These are phyloP conservation scores for Vanderwaltozyma verrucispora DNA, from an alignment of 805 yeast genomes.

Conservation along the genomic window DNA sequence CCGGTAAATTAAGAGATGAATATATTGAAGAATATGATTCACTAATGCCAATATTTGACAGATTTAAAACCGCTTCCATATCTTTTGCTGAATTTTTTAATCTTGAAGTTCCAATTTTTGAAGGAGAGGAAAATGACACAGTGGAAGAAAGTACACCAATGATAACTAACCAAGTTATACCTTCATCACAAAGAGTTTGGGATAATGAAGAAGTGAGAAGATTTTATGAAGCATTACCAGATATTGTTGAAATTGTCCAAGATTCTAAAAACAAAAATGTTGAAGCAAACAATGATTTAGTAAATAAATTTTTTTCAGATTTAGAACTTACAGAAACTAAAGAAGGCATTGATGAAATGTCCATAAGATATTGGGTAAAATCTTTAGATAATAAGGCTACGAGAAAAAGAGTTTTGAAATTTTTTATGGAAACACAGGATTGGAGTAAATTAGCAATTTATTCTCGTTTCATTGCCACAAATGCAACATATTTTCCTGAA, in stretches of 20 bases:
- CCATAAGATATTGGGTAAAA: conserved; percentile 37
- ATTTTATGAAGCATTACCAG: conserved; percentile 52
- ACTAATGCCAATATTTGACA: conserved; percentile 31
- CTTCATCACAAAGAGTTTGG: conserved; percentile 38
- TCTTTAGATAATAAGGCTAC: conserved; percentile 64
- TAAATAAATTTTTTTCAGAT: conserved; percentile 34
- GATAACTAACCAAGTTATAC: conserved; percentile 16
- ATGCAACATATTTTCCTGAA: conserved; percentile 38
- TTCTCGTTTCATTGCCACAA: conserved; percentile 60
- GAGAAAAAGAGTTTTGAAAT: conserved; percentile 45
- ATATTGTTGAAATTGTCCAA: conserved; percentile 29
- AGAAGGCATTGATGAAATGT: conserved; percentile 41
- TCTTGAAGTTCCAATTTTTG: conserved; percentile 30
- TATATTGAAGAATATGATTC: conserved; percentile 29
- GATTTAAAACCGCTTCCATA: conserved; percentile 35
- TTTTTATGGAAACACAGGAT: conserved; percentile 41
- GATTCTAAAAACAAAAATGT: conserved; percentile 7
- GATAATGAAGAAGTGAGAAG: conserved; percentile 51
- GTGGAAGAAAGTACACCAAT: conserved; percentile 18
- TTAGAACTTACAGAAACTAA: conserved; percentile 36
- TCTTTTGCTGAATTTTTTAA: conserved; percentile 35
- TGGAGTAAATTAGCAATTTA: conserved; percentile 39
- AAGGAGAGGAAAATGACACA: conserved; percentile 17
- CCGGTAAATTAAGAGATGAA: conserved; percentile 45
- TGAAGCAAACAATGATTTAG: conserved; percentile 29